Conservation (phyloP, 2,329 filamentous ascomycete species). For the Endoconidiophora polonica region DNA sequence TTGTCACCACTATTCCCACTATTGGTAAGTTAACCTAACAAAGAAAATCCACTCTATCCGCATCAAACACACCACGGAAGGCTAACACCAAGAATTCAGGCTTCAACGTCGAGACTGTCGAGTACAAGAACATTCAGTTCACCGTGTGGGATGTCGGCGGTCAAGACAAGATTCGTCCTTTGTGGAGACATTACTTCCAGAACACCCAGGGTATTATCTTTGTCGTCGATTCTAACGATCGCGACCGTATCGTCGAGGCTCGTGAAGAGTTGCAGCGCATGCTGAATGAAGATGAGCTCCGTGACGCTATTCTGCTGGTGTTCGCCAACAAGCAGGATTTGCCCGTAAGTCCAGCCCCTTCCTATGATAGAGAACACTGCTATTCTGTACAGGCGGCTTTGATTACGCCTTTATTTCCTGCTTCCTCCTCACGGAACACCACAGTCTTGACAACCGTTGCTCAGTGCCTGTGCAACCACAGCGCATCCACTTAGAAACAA, state of each 20-base stretch:
- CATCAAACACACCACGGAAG: background rate
- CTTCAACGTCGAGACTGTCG: constrained; percentile 99
- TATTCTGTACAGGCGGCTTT: background rate
- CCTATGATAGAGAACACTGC: background rate
- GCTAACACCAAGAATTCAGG: constrained; percentile 30
- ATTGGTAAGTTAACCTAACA: constrained; percentile 49
- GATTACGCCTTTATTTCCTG: background rate
- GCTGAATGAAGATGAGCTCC: constrained; percentile 97
- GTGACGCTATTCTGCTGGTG: constrained; percentile 88
- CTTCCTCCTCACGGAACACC: too few species aligned
- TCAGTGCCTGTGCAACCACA: background rate
- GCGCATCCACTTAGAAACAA: background rate
- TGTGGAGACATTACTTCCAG: constrained; percentile 99
- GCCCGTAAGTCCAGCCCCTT: constrained; percentile 46
- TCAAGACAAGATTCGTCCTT: constrained; percentile 98
- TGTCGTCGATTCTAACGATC: constrained; percentile 98
- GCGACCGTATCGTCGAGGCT: constrained; percentile 93
- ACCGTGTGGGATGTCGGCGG: constrained; percentile 99
- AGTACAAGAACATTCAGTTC: constrained; percentile 99
- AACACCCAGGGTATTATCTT: constrained; percentile 99
- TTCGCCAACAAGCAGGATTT: constrained; percentile 99
- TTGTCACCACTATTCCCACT: constrained; percentile 97
- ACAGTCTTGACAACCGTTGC: background rate
- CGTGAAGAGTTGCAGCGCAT: constrained; percentile 94
- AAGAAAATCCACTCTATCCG: background rate